Base-by-base conservation (phyloP, 805 yeast species). In the Jamesozyma rosinii region DNA sequence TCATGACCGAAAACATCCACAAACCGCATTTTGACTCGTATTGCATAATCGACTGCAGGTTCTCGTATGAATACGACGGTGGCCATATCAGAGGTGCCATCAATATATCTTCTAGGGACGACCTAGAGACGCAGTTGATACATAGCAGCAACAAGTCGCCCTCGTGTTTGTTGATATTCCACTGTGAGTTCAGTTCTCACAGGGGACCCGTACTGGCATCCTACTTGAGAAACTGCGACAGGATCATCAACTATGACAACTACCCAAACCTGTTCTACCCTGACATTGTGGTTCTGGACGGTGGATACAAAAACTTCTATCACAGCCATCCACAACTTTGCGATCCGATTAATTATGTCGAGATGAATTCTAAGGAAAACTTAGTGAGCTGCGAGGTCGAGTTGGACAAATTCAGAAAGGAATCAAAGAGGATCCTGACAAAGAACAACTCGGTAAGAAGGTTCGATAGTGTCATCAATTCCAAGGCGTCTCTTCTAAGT, bases 191-290 rank as follows among this genome's bases (percentile, higher is more conserved):
- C 61, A 82, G 94, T 32, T 77, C 94, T 5, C 86, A 82, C 58
- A 72, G 98, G 46, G 95, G 97, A n/a, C 98, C 98, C 4, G 68
- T 82, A 38, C 77, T 92, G 83, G 97, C 97, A 1, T 70, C 79
- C 42, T 88, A 87, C 59, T 71, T 92, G 44, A 70, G 98, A 48
- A 81, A 81, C 46, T 75, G 83, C 52, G 98, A 92, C 65, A 75
- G 98, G 49, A 73, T 74, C 33, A 52, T 77, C 41, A 88, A 89
- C 61, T 70, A 77, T 48, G 78, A 81, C 44, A 70, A 74, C 47
- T 92, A 92, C 63, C 98, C 98, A 0, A 68, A 74, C 47, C 69
- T 92, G 44, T 76, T 75, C 49, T 92, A 82, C 58, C 98, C 98
- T 2, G 95, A 92, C 64, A 78, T 92, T 35, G 79, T 86, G 31